Base-by-base conservation (phyloP, 2,329 filamentous ascomycete genomes). In the Trichothecium roseum region DNA sequence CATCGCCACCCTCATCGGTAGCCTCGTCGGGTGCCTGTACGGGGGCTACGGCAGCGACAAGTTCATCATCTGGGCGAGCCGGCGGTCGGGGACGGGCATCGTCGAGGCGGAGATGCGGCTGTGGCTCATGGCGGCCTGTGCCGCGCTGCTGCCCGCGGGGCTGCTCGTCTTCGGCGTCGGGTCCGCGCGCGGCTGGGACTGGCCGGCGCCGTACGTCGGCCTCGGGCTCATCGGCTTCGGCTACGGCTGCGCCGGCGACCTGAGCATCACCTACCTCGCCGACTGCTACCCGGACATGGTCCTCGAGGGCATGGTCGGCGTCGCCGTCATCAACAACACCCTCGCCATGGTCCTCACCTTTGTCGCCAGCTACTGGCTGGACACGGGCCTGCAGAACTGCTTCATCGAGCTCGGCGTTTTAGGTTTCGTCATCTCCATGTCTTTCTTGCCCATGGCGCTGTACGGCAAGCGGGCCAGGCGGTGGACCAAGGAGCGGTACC, bases 221-320 rank as follows among this genome's bases (percentile, higher is more conserved):
- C 53, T 75, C 1, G 72, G 66, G 4, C 65, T 74, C 42, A 74
- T 74, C 18, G 72, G 72, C 4, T 75, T 76, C 37, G 72, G 72
- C 3, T 75, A 70, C 51, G 72, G 72, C 7, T 74, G 70, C 34
- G 69, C 69, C 3, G 72, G 72, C 5, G 72, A 75, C 49, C 48
- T 76, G 38, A 60, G 63, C 36, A 63, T 71, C 57, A 66, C 69
- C 0, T 74, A 74, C 40, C 53, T 73, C 4, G 68, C 69, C 43
- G 70, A 74, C 39, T 64, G 64, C 4, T 74, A 74, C 39, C 68
- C 69, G 1, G 69, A 72, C 24, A 72, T 72, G 61, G 63, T 74
- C 5, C 52, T 74, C 3, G 69, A 74, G 43, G 70, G 70, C 18
- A 74, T 74, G 69, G 70, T 73, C 2, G 69, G 69, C 5, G 69